Base-by-base conservation (phyloP, 352 stramenopile species). In the Globisporangium emineosum region DNA sequence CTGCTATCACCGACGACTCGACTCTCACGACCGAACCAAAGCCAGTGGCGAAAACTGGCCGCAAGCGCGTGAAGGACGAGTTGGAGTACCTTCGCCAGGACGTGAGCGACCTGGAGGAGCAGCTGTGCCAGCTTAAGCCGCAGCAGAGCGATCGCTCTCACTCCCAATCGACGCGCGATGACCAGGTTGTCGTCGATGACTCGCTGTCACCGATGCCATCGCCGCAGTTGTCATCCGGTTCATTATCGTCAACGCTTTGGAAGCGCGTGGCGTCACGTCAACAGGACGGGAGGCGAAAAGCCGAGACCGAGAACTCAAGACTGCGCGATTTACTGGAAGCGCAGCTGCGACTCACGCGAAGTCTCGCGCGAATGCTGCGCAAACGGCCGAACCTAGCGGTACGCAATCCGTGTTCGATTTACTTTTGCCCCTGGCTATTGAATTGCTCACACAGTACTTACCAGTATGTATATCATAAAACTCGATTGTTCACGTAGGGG, bases 51-150 rank as follows among this genome's bases (percentile, higher is more conserved):
- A 3, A 17, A 25, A 25, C 12, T 45, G 37, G 56, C 17, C 56
- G 56, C 15, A 54, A 51, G 23, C 33, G 32, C 7, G 23, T 52
- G 21, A 62, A 62, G 25, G 56, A 62, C 19, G 37, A 62, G 33
- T 30, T 62, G 10, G 56, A 62, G 17, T 62, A 53, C 25, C 42
- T 62, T 2, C 56, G 56, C 15, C 35, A 50, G 42, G 23, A 62
- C 13, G 56, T 62, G 56, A 53, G 33, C 17, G 37, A 62, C n/a
- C 17, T 62, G 37, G 56, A 62, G n/a, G 56, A 62, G 15, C 10
- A 62, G 42, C 37, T 62, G 3, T 9, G 17, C 5, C n/a, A 54
- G 19, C 56, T 62, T 4, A 62, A 66, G 27, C 37, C 23, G n/a
- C n/a, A n/a, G n/a, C n/a, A n/a, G n/a, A n/a, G n/a, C n/a, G n/a